Evolutionary conservation across 2,329 filamentous ascomycete genomes (phyloP), one percentile per base, ranked within the genome.

Genomic region (Fusarium mexicanum): DNA sequence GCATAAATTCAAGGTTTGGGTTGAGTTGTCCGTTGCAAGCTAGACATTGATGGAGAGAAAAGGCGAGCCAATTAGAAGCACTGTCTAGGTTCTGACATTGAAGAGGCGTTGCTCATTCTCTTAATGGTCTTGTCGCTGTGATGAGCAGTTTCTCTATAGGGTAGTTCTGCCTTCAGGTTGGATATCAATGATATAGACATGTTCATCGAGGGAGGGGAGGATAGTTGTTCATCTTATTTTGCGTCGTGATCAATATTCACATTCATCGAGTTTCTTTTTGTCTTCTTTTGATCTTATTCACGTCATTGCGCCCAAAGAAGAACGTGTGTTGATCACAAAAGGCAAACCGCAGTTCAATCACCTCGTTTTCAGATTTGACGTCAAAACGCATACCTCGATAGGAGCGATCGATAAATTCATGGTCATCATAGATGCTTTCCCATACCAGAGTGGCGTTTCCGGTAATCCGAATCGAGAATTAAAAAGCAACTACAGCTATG

Each of bases 201-300:
- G 10, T 0, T 4, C 9, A 38, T 60, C 14, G 16, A 31, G 2
- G 22, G 20, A 38, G 16, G 8, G 11, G 20, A n/a, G 12, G 14
- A 17, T 12, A 14, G 16, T 14, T 2, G 4, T 16, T 24, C 22
- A 2, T 35, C 6, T 35, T 35, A 1, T 35, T 29, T 35, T 35
- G 14, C 14, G 14, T 37, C 13, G 12, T 14, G 5, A 18, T 38
- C 13, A 2, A 14, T 3, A 2, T n/a, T 8, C 7, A 9, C 17
- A 18, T 16, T 3, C 0, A 14, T 6, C 1, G 2, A 22, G 2
- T 14, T 3, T 0, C 5, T 4, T 0, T 6, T 4, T 9, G 8
- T 48, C 8, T 11, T 18, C 9, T 26, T n/a, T 10, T 22, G 12
- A 37, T 6, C 13, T 35, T 8, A 20, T n/a, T 38, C 24, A 20